These are phyloP conservation scores for Adansonia grandidieri DNA, from an alignment of 441 rosid genomes.

Conservation along the genomic window DNA sequence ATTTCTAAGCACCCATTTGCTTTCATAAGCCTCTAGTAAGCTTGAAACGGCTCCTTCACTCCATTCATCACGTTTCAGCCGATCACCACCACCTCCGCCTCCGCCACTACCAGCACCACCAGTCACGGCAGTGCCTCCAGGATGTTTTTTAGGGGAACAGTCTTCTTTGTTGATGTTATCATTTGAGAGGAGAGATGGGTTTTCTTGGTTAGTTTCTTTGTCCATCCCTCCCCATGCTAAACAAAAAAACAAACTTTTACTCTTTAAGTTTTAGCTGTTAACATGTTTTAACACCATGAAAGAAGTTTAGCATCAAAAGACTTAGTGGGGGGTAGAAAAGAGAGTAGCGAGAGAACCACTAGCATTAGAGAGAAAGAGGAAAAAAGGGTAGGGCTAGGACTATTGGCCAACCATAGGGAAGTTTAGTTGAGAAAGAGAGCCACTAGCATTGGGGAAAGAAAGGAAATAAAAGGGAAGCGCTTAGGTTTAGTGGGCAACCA, in stretches of 20 bases:
- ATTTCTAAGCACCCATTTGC: conserved; percentile 87
- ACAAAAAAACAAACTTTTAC: conserved; percentile 19
- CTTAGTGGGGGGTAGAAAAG: conserved; percentile 18
- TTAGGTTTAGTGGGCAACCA: conserved; percentile 44
- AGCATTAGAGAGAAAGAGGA: conserved; percentile 30
- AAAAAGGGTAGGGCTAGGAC: conserved; percentile 31
- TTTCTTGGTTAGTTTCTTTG: conserved; percentile 52
- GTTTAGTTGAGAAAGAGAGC: conserved; percentile 20
- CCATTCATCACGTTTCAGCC: conserved; percentile 93
- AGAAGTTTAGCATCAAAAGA: neutral
- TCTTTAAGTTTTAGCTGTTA: conserved; percentile 46
- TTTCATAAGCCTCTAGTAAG: conserved; percentile 86
- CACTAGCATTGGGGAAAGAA: conserved; percentile 35
- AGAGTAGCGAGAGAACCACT: conserved; percentile 34
- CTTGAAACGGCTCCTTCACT: conserved; percentile 93
- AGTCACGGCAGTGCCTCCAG: conserved; percentile 31
- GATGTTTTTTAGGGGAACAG: conserved; percentile 5
- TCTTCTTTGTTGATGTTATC: conserved; percentile 21
- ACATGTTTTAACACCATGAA: conserved; percentile 16
- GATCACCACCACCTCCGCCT: conserved; percentile 43
- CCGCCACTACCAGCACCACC: conserved; percentile 25
- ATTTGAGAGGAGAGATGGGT: conserved; percentile 44
- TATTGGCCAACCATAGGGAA: conserved; percentile 39
- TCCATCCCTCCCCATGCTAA: conserved; percentile 65
- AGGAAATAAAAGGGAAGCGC: conserved; percentile 19